These are phyloP conservation scores for Xylaria scruposa DNA, from an alignment of 495 filamentous ascomycete genomes.

Conservation along the genomic window DNA sequence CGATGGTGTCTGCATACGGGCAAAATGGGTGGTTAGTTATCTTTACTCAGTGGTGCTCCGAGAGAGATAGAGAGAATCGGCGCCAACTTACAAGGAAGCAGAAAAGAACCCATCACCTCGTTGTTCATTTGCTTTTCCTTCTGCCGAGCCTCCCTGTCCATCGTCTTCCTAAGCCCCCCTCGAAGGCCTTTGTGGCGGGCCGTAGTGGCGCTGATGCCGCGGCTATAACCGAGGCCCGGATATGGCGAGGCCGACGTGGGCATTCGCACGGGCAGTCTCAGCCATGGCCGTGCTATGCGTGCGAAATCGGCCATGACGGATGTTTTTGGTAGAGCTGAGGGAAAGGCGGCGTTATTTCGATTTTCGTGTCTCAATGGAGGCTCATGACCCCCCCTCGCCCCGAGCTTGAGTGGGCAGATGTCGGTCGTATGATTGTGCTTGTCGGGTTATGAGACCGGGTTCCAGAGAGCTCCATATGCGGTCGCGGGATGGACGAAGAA, in stretches of 20 bases:
- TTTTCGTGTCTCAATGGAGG: slow-evolving; percentile 7
- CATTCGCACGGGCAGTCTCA: slow-evolving; percentile 10
- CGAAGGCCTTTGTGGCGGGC: too few species aligned
- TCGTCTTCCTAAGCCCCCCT: slow-evolving; percentile 37
- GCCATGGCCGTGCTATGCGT: slow-evolving; percentile 25
- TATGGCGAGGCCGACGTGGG: neutral
- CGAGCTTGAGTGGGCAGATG: neutral
- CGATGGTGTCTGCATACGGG: slow-evolving; percentile 27
- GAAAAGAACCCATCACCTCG: slow-evolving; percentile 70
- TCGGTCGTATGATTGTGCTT: neutral
- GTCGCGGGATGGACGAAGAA: slow-evolving; percentile 19
- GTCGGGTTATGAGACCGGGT: neutral
- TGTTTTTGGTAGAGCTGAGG: neutral
- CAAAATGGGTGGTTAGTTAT: neutral
- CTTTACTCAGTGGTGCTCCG: neutral
- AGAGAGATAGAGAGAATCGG: neutral
- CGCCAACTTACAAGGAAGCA: slow-evolving; percentile 18
- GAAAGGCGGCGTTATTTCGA: neutral
- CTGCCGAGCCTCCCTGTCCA: slow-evolving; percentile 66
- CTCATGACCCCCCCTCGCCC: slow-evolving; percentile 14
- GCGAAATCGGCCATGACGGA: slow-evolving; percentile 23
- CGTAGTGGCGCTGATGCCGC: slow-evolving; percentile 22
- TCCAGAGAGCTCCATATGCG: neutral
- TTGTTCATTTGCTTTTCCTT: slow-evolving; percentile 72
- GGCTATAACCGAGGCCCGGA: slow-evolving; percentile 9